Evolutionary conservation across 371 early-diverging fungal species (phyloP).

Genomic region (Nematocida parisii): DNA sequence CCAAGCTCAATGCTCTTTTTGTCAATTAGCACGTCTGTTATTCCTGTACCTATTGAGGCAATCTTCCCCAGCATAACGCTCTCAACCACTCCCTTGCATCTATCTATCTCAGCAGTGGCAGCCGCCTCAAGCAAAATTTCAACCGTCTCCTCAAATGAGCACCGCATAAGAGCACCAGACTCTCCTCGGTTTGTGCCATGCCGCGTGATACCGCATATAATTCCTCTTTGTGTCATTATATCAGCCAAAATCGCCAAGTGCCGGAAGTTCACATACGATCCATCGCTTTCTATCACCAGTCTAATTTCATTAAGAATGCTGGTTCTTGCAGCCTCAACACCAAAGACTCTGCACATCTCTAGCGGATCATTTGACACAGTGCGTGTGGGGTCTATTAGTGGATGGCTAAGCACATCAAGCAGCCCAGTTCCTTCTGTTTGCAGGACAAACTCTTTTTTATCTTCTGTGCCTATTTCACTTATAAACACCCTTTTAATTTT

Average conservation of each 20-base stretch:
- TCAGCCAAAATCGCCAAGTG: constrained; percentile 91
- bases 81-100: constrained; percentile 89
- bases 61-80: constrained; percentile 96
- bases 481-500: constrained; percentile 86
- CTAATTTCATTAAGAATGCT: constrained; percentile 85
- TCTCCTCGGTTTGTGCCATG: constrained; percentile 92
- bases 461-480: constrained; percentile 71
- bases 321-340: constrained; percentile 91
- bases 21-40: constrained; percentile 76
- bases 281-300: constrained; percentile 90
- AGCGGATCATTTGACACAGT: constrained; percentile 85
- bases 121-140: constrained; percentile 97
- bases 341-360: constrained; percentile 86
- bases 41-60: constrained; percentile 93
- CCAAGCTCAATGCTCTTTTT: constrained; percentile 60
- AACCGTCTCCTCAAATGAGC: constrained; percentile 98
- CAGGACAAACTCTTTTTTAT: constrained; percentile 76
- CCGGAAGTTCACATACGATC: constrained; percentile 96
- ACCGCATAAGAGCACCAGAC: constrained; percentile 85
- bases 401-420: constrained; percentile 78
- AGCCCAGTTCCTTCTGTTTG: constrained; percentile 95
- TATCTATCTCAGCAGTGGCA: constrained; percentile 82
- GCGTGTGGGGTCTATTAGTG: constrained; percentile 77
- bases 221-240: constrained; percentile 92
- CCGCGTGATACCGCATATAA: constrained; percentile 90